Evolutionary conservation across 2,329 filamentous ascomycete genomes (phyloP).

Genomic region (Hypoxylon sp.): DNA sequence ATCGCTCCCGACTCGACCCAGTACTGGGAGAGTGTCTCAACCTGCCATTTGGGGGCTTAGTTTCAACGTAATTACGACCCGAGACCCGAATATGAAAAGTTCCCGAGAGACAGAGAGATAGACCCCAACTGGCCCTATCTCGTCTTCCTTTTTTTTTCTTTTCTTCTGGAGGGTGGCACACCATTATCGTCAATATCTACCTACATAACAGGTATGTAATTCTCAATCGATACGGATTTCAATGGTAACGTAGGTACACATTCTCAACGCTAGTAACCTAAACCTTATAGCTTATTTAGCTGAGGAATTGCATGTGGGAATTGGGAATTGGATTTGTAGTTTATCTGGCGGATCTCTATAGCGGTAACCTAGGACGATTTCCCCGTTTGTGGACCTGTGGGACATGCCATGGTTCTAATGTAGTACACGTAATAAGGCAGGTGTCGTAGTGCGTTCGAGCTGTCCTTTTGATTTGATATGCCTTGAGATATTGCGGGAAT

Average conservation of each 20-base stretch:
- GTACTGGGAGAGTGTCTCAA: slow-evolving; percentile 25
- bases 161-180: slow-evolving; percentile 11
- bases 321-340: slow-evolving; percentile 20
- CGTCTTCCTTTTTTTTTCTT: slow-evolving; percentile 8
- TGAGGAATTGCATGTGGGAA: slow-evolving; percentile 12
- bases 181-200: slow-evolving; percentile 3
- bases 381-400: slow-evolving; percentile 41
- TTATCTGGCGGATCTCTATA: slow-evolving; percentile 44
- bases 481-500: slow-evolving; percentile 20
- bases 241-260: not conserved
- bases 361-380: slow-evolving; percentile 39
- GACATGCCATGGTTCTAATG: slow-evolving; percentile 27
- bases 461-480: slow-evolving; percentile 18
- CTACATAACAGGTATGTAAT: slow-evolving; percentile 3
- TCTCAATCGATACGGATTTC: slow-evolving; percentile 9
- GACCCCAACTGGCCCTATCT: slow-evolving; percentile 24
- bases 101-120: slow-evolving; percentile 10
- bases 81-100: slow-evolving; percentile 30
- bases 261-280: slow-evolving; percentile 20
- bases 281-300: slow-evolving; percentile 23
- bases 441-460: slow-evolving; percentile 15
- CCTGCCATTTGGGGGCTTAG: slow-evolving; percentile 41
- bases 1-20: slow-evolving; percentile 30
- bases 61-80: slow-evolving; percentile 34
- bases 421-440: slow-evolving; percentile 35